phyloP scores from a whole-genome alignment of 2,329 filamentous ascomycete species.

The Colletotrichum sublineola region DNA sequence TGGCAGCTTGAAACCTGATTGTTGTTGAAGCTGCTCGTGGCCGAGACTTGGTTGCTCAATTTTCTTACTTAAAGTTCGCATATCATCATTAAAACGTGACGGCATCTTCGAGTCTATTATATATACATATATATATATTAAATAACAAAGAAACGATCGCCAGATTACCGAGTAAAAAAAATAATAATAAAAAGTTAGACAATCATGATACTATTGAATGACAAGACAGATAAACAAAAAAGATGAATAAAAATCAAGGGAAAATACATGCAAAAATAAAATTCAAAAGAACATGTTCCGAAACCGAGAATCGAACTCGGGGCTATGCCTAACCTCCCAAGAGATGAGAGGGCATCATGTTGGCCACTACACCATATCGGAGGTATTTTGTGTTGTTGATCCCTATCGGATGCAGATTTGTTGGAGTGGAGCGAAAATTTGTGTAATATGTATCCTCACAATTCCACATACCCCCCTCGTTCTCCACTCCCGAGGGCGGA shows the following conservation, averaged over 20 bases:
- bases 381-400: too few relatives aligned
- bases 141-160: too few relatives aligned
- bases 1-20: not conserved
- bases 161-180: not conserved
- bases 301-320: slow-evolving; percentile 39
- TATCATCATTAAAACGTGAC: not conserved
- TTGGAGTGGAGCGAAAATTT: too few relatives aligned
- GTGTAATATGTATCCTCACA: too few relatives aligned
- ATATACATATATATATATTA: too few relatives aligned
- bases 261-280: not conserved
- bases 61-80: not conserved
- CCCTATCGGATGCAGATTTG: too few relatives aligned
- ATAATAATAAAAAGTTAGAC: not conserved
- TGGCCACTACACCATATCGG: slow-evolving; percentile 41
- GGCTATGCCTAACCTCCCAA: slow-evolving; percentile 31
- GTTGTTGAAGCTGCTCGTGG: not conserved
- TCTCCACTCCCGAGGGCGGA: too few relatives aligned
- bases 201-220: not conserved
- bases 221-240: not conserved
- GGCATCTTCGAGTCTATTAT: not conserved
- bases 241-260: not conserved
- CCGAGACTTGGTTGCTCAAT: not conserved
- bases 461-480: too few relatives aligned
- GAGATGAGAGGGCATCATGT: slow-evolving; percentile 36
- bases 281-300: not conserved